phyloP scores from a whole-genome alignment of 495 filamentous ascomycete species.

The Aspergillus asperescens region DNA sequence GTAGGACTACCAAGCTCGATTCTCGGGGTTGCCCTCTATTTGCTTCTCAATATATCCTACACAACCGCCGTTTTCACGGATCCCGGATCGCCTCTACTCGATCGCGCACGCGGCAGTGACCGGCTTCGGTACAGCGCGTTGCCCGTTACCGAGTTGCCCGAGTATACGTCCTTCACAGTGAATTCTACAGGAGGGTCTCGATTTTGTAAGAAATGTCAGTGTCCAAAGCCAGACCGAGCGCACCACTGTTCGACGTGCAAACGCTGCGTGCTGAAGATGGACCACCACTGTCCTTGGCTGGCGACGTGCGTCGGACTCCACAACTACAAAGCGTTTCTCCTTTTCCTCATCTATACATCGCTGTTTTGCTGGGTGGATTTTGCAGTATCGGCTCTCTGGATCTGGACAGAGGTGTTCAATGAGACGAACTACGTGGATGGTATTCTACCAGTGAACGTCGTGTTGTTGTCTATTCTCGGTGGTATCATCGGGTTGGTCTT shows the following conservation, averaged over 20 bases:
- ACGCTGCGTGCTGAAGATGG: slow-evolving; percentile 96
- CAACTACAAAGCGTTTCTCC: slow-evolving; percentile 92
- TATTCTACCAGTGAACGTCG: slow-evolving; percentile 83
- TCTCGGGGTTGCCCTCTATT: slow-evolving; percentile 65
- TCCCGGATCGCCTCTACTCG: slow-evolving; percentile 65
- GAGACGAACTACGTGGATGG: slow-evolving; percentile 58
- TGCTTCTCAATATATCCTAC: slow-evolving; percentile 80
- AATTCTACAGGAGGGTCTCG: slow-evolving; percentile 79
- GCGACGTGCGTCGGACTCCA: slow-evolving; percentile 89
- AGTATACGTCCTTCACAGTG: slow-evolving; percentile 73
- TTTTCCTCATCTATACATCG: slow-evolving; percentile 89
- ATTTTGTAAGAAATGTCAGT: slow-evolving; percentile 96
- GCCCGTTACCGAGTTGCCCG: slow-evolving; percentile 55
- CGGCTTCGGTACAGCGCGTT: slow-evolving; percentile 55
- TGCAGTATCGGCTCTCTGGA: slow-evolving; percentile 63
- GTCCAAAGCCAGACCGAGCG: slow-evolving; percentile 86
- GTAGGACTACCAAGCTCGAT: slow-evolving; percentile 43
- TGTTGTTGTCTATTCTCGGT: slow-evolving; percentile 75
- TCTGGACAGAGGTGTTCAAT: slow-evolving; percentile 71
- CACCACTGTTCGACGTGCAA: slow-evolving; percentile 95
- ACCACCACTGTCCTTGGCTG: slow-evolving; percentile 98
- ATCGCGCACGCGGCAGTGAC: slow-evolving; percentile 21
- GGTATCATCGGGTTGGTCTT: slow-evolving; percentile 90
- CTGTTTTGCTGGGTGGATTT: slow-evolving; percentile 83
- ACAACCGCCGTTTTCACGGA: slow-evolving; percentile 87